Evolutionary conservation across 768 basidiomycete genomes (phyloP), one percentile per base, ranked within the genome.

Genomic region (Termitomyces sp.): DNA sequence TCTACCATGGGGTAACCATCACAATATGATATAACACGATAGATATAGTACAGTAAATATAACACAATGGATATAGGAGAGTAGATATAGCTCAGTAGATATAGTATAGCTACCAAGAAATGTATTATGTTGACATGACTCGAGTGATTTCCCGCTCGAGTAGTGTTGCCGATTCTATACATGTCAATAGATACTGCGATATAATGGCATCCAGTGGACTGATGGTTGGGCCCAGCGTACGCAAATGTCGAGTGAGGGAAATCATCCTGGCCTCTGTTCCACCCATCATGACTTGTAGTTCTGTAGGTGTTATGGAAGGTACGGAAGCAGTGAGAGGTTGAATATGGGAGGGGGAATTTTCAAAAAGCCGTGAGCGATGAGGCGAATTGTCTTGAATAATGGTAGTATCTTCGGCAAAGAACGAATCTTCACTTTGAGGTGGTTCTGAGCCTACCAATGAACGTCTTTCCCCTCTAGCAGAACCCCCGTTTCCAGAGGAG

Each of bases 161-260:
- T 56, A 55, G 17, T 32, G 59, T 47, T 17, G 59, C 53, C 11
- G 53, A 53, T 37, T 60, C 59, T 56, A 57, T 60, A 35, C 56
- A 60, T 37, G 25, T 50, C 25, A 52, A 11, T 16, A 57, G 43
- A 47, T n/a, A 25, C 2, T 41, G 46, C 43, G 42, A 52, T 11
- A 37, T 17, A 8, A 40, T 12, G 4, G 47, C 5, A 5, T 44
- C 16, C 12, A 45, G 17, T 2, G 5, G 51, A 17, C 9, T 16
- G 1, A 2, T n/a, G 23, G n/a, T 21, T 10, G 32, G 17, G 9
- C 32, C 32, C 1, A 51, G 14, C 9, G 35, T 19, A 19, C 42
- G 27, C 21, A 61, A 44, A 12, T 45, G 19, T 12, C 30, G 59
- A 12, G 56, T 58, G 1, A 61, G 34, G 1, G 53, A 19, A 16